These are phyloP conservation scores for Wickerhamiella infanticola DNA, from an alignment of 1,139 yeast genomes.

Conservation along the genomic window DNA sequence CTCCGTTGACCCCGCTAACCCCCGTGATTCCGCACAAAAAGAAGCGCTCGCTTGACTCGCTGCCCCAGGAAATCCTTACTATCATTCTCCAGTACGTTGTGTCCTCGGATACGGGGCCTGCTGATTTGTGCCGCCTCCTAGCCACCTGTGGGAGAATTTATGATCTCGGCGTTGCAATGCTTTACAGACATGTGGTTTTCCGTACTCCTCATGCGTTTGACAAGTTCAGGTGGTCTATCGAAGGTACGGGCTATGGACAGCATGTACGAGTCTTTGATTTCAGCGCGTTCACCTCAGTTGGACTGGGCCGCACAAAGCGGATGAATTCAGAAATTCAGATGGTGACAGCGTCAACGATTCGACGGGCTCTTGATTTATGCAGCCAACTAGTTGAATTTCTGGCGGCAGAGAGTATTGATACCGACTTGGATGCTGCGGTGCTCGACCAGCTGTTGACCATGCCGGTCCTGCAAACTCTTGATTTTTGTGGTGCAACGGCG, in stretches of 20 bases:
- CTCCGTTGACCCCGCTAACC: not conserved
- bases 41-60: constrained; percentile 12
- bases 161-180: constrained; percentile 27
- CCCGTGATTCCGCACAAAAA: not conserved
- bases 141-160: constrained; percentile 23
- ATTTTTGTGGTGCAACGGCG: constrained; percentile 67
- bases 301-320: constrained; percentile 74
- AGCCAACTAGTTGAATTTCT: constrained; percentile 65
- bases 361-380: constrained; percentile 40
- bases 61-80: constrained; percentile 23
- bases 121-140: constrained; percentile 13
- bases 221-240: constrained; percentile 45
- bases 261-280: constrained; percentile 70
- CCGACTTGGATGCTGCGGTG: constrained; percentile 57
- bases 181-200: constrained; percentile 55
- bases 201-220: constrained; percentile 75
- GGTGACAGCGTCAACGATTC: constrained; percentile 63
- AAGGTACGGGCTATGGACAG: constrained; percentile 39
- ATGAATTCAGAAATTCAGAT: constrained; percentile 87
- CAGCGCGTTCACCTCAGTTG: constrained; percentile 78
- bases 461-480: constrained; percentile 50
- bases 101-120: constrained; percentile 13
- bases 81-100: constrained; percentile 21
- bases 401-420: constrained; percentile 76
- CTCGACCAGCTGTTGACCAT: constrained; percentile 44